These are phyloP conservation scores for Fusarium scirpi DNA, from an alignment of 2,329 filamentous ascomycete genomes.

Conservation along the genomic window DNA sequence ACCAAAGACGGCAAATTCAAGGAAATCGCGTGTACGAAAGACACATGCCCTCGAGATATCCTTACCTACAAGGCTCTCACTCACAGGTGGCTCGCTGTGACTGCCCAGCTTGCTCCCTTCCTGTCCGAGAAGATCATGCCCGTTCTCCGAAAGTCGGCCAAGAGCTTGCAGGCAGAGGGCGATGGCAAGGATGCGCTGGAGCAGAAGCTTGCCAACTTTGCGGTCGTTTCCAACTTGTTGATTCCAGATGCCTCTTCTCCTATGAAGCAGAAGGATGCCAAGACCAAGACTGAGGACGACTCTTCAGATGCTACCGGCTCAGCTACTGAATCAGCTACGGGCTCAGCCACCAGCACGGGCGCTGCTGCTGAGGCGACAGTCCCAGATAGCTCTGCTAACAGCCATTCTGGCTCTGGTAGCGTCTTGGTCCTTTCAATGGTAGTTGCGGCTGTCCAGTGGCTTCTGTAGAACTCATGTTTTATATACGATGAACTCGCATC, in stretches of 20 bases:
- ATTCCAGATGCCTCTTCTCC: not conserved
- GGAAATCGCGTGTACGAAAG: constrained; percentile 74
- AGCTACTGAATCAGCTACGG: not conserved
- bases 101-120: constrained; percentile 71
- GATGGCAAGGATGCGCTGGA: constrained; percentile 5
- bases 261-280: not conserved
- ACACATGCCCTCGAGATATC: constrained; percentile 76
- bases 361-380: not conserved
- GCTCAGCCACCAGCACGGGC: not conserved
- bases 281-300: not conserved
- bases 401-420: not conserved
- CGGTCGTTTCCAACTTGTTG: constrained; percentile 15
- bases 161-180: not conserved
- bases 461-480: not conserved
- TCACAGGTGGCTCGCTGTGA: constrained; percentile 72
- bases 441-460: not conserved
- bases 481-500: not conserved
- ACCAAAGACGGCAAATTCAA: constrained; percentile 64
- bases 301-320: constrained; percentile 1
- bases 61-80: constrained; percentile 77
- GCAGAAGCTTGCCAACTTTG: constrained; percentile 13
- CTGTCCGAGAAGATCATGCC: constrained; percentile 66
- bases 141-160: constrained; percentile 64
- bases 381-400: not conserved
- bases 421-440: not conserved